These are phyloP conservation scores for Blastomyces parvus DNA, from an alignment of 2,329 filamentous ascomycete species.

Conservation along the genomic window DNA sequence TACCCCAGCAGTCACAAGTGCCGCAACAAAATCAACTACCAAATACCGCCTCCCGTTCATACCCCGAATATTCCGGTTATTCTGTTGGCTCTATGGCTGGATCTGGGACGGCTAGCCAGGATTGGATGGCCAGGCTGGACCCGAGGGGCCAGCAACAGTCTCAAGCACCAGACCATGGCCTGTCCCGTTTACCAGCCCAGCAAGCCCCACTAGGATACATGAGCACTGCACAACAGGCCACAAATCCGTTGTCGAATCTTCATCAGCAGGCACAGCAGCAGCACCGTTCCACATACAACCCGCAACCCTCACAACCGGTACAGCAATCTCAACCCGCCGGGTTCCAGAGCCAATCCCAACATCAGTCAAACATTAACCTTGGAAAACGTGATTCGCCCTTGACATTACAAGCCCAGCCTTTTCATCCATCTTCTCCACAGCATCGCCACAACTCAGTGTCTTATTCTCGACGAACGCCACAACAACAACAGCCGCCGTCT, in stretches of 20 bases:
- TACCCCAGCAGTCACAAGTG: constrained; percentile 13
- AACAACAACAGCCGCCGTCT: constrained; percentile 18
- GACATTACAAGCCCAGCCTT: constrained; percentile 26
- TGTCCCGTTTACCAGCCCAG: constrained; percentile 8
- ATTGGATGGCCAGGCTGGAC: constrained; percentile 36
- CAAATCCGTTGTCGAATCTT: neutral
- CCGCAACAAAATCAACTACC: constrained; percentile 17
- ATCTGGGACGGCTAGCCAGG: constrained; percentile 25
- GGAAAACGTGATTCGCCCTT: constrained; percentile 14
- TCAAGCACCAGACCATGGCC: constrained; percentile 5
- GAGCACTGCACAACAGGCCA: neutral
- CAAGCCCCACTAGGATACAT: constrained; percentile 6
- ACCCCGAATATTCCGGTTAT: constrained; percentile 28
- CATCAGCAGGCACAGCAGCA: constrained; percentile 13
- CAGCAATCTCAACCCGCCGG: constrained; percentile 20
- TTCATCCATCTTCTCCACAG: constrained; percentile 24
- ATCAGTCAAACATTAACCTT: constrained; percentile 9
- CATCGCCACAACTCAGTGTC: constrained; percentile 22
- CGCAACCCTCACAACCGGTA: constrained; percentile 1
- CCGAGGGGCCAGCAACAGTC: constrained; percentile 24
- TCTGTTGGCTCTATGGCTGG: constrained; percentile 20
- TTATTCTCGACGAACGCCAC: constrained; percentile 25
- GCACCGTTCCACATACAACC: constrained; percentile 9
- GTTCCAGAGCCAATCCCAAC: constrained; percentile 19
- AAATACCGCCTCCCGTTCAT: constrained; percentile 22